Conservation (phyloP, 2,329 filamentous ascomycete species). For the Mariannaea elegans region DNA sequence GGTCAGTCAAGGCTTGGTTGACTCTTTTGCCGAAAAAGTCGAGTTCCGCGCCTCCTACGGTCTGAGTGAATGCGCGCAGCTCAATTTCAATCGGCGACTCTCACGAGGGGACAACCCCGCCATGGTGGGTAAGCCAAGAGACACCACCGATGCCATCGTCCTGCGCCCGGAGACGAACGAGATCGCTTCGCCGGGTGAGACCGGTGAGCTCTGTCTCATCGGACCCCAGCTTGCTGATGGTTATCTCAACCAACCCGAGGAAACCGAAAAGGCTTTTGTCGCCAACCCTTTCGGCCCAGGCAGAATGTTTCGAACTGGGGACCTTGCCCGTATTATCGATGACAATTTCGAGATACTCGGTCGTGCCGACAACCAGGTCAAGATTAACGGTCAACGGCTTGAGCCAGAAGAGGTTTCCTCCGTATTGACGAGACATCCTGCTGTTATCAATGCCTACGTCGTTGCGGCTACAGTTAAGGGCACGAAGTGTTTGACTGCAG, state of each 20-base stretch:
- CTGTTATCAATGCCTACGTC: conserved; percentile 4
- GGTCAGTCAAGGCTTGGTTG: conserved; percentile 18
- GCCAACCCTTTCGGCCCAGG: conserved; percentile 24
- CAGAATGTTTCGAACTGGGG: conserved; percentile 32
- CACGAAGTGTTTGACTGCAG: neutral
- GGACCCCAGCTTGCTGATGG: conserved; percentile 30
- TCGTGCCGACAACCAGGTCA: conserved; percentile 36
- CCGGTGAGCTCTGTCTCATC: conserved; percentile 32
- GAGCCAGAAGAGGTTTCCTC: conserved; percentile 21
- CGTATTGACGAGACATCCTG: neutral
- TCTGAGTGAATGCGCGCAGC: conserved; percentile 32
- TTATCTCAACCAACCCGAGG: conserved; percentile 25
- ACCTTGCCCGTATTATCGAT: conserved; percentile 25
- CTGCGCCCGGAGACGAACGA: conserved; percentile 7
- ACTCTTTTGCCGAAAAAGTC: conserved; percentile 16
- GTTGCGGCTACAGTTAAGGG: conserved; percentile 17
- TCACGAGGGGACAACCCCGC: conserved; percentile 6
- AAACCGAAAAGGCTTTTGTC: conserved; percentile 20
- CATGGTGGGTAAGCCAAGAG: neutral
- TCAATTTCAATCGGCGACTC: conserved; percentile 22
- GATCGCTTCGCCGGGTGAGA: conserved; percentile 16
- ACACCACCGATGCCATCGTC: conserved; percentile 21
- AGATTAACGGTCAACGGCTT: conserved; percentile 36
- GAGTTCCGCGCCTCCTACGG: conserved; percentile 27
- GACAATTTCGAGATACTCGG: conserved; percentile 32